Conservation (phyloP, 345 rosid genomes). For the Gossypium australe region DNA sequence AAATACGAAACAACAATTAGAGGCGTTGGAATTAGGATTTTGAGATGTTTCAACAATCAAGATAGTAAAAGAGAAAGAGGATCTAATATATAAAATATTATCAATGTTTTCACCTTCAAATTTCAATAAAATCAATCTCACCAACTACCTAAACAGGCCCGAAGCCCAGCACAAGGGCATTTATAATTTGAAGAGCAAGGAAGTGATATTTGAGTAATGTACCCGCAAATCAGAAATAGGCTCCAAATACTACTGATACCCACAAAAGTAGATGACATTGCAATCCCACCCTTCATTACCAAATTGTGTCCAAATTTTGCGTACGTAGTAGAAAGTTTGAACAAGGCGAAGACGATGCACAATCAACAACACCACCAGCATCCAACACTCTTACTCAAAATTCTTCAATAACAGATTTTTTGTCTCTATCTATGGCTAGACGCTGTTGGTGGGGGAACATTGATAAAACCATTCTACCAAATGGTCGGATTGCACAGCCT, state of each 20-base stretch:
- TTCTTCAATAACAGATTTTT: too few species aligned
- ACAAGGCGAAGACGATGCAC: neutral
- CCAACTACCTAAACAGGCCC: too few species aligned
- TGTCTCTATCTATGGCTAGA: too few species aligned
- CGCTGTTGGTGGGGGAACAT: constrained; percentile 35
- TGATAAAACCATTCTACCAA: constrained; percentile 17
- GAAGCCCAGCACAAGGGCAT: too few species aligned
- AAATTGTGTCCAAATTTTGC: neutral
- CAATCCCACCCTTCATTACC: neutral
- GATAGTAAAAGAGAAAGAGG: too few species aligned
- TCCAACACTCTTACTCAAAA: neutral
- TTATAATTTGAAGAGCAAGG: too few species aligned
- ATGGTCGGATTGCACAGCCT: neutral
- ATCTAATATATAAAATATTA: too few species aligned
- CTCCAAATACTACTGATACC: neutral
- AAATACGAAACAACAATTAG: too few species aligned
- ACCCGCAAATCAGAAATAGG: neutral
- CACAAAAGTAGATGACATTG: neutral
- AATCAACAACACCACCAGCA: neutral
- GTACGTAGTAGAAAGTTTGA: neutral
- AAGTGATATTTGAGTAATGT: too few species aligned
- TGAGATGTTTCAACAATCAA: neutral
- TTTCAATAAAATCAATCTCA: too few species aligned
- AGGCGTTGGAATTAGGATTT: too few species aligned
- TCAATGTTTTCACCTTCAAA: too few species aligned